Evolutionary conservation across 805 yeast genomes (phyloP).

Genomic region (Lipomyces lipofer): DNA sequence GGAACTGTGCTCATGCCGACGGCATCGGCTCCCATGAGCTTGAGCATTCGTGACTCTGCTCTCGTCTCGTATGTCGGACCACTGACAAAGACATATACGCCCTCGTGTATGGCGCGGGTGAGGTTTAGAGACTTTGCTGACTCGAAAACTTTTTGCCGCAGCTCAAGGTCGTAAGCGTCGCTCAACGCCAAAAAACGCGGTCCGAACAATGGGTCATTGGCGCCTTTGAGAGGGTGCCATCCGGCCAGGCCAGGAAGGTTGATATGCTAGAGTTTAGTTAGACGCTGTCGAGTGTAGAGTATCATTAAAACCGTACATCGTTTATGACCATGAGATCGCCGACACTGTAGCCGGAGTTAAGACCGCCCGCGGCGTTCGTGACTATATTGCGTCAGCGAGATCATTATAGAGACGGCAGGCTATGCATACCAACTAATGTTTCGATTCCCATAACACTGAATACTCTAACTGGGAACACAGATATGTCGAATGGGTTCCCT

Average conservation of each 20-base stretch:
- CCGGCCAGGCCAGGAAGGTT: slow-evolving; percentile 92
- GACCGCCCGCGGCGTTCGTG: slow-evolving; percentile 97
- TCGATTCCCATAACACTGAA: slow-evolving; percentile 63
- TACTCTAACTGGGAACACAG: slow-evolving; percentile 83
- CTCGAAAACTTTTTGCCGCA: slow-evolving; percentile 62
- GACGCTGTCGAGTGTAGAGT: not conserved
- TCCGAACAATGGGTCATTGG: slow-evolving; percentile 76
- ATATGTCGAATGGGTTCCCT: slow-evolving; percentile 78
- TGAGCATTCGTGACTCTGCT: slow-evolving; percentile 82
- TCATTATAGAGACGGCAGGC: not conserved
- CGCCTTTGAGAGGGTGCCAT: slow-evolving; percentile 81
- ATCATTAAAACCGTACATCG: slow-evolving; percentile 46
- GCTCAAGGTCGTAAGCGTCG: slow-evolving; percentile 80
- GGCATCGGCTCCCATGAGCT: slow-evolving; percentile 79
- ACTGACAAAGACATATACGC: slow-evolving; percentile 77
- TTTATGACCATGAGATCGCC: slow-evolving; percentile 90
- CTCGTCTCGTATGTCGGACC: slow-evolving; percentile 95
- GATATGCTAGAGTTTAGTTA: slow-evolving; percentile 51
- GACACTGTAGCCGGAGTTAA: slow-evolving; percentile 62
- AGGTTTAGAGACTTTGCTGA: slow-evolving; percentile 53
- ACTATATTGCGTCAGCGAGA: slow-evolving; percentile 15
- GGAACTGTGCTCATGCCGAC: slow-evolving; percentile 99
- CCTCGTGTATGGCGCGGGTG: slow-evolving; percentile 73
- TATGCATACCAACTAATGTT: slow-evolving; percentile 54
- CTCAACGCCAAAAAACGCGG: slow-evolving; percentile 85